Evolutionary conservation across 176 grass and related monocot species (phyloP).

Genomic region (Bothriochloa decipiens): DNA sequence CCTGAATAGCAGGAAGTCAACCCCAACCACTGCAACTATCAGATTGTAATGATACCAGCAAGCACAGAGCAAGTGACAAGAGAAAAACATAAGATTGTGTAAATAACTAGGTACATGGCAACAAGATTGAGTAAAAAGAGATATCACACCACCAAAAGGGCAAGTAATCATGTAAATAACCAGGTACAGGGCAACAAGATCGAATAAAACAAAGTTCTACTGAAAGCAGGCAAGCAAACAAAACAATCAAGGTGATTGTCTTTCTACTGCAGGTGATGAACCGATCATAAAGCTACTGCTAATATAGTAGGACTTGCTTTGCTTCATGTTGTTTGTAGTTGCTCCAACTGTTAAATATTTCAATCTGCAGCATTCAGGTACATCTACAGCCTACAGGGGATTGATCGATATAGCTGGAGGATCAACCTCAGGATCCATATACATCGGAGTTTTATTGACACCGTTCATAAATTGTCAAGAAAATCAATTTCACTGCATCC

Average conservation of each 20-base stretch:
- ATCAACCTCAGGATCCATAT: not conserved
- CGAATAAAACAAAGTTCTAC: not conserved
- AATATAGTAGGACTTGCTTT: not conserved
- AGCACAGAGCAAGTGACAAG: not conserved
- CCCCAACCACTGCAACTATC: not conserved
- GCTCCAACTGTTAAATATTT: not conserved
- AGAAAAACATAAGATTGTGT: not conserved
- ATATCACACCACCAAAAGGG: not conserved
- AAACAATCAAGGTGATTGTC: not conserved
- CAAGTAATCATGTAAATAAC: not conserved
- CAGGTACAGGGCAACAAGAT: not conserved
- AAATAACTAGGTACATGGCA: not conserved
- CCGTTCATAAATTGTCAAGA: not conserved
- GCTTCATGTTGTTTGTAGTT: not conserved
- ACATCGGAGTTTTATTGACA: not conserved
- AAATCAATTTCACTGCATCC: slow-evolving; percentile 10
- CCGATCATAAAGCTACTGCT: no score
- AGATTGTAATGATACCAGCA: not conserved
- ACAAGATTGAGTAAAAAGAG: not conserved
- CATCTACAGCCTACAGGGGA: no score
- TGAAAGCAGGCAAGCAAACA: not conserved
- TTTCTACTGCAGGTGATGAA: no score
- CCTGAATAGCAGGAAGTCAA: no score
- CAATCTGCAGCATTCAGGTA: not conserved
- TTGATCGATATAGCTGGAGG: slow-evolving; percentile 5